Evolutionary conservation across 2,329 filamentous ascomycete genomes (phyloP), one percentile per base, ranked within the genome.

Genomic region (Drechslera avenae): DNA sequence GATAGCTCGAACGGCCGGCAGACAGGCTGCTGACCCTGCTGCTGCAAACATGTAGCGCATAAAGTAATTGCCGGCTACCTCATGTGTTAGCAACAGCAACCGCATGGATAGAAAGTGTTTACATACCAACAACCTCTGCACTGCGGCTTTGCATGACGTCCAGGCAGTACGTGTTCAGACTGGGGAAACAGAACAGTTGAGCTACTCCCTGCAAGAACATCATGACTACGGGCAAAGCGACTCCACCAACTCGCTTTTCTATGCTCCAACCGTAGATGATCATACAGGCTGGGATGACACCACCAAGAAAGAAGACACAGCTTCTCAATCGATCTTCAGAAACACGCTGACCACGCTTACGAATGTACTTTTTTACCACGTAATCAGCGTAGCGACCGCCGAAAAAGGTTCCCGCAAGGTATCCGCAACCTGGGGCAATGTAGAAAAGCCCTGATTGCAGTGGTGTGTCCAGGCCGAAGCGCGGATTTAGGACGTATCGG

Each of bases 131-230:
- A 3, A 93, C 88, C 65, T 94, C 89, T 3, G 86, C 83, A 35
- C 84, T 84, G 23, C 82, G 78, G 1, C 79, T 79, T 57, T 87
- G 87, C 86, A 92, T 90, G 10, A 93, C 89, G 69, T 94, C 89
- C 33, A 94, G 74, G 68, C 89, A 92, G 73, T 94, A 92, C 0
- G 88, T 89, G 69, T 92, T 91, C 54, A 92, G 70, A 39, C 82
- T 84, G 0, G 88, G 88, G 64, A 91, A 91, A 62, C 86, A 89
- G 65, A 90, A 89, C 5, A 91, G 75, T 70, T 91, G 87, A 0
- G 84, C 86, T 0, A 91, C 79, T 1, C 88, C 89, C 64, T 91
- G 88, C 2, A 88, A 52, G 66, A 91, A 91, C 79, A 92, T 86
- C 62, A 84, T 83, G 6, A 91, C 79, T 2, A 91, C 86, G 0